Evolutionary conservation across 768 basidiomycete genomes (phyloP).

Genomic region (Strobilomyces echinocephalus): DNA sequence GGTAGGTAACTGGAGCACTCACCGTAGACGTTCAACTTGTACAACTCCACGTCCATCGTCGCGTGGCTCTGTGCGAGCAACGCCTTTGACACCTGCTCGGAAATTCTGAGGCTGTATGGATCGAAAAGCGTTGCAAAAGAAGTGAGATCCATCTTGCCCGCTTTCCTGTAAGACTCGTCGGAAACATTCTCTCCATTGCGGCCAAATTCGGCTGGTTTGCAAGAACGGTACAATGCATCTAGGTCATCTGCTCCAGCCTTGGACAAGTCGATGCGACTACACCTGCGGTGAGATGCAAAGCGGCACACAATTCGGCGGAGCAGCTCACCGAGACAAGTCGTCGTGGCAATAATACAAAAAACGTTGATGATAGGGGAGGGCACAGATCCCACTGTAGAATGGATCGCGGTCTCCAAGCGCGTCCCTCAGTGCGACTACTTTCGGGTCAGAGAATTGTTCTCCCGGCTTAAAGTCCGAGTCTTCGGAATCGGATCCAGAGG

Average conservation of each 20-base stretch:
- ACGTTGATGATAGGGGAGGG: neutral
- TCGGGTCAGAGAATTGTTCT: neutral
- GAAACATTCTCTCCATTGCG: neutral
- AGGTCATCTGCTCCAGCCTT: neutral
- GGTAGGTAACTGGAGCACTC: neutral
- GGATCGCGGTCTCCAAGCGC: neutral
- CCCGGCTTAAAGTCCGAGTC: no score
- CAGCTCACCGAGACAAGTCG: neutral
- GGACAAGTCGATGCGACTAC: neutral
- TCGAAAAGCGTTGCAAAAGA: constrained; percentile 28
- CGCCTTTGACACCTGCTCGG: neutral
- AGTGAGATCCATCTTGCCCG: constrained; percentile 39
- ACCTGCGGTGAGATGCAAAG: neutral
- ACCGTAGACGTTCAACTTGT: constrained; percentile 22
- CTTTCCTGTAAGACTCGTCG: constrained; percentile 33
- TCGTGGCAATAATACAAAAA: neutral
- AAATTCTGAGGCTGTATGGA: neutral
- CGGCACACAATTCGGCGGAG: neutral
- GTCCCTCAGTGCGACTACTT: neutral
- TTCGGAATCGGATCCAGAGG: no score
- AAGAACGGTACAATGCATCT: neutral
- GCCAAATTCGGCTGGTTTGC: neutral
- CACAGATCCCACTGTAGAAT: neutral
- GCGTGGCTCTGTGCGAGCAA: constrained; percentile 1
- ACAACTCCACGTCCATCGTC: constrained; percentile 27